Base-by-base conservation (phyloP, 2,329 filamentous ascomycete species). In the Colletotrichum paranaense region DNA sequence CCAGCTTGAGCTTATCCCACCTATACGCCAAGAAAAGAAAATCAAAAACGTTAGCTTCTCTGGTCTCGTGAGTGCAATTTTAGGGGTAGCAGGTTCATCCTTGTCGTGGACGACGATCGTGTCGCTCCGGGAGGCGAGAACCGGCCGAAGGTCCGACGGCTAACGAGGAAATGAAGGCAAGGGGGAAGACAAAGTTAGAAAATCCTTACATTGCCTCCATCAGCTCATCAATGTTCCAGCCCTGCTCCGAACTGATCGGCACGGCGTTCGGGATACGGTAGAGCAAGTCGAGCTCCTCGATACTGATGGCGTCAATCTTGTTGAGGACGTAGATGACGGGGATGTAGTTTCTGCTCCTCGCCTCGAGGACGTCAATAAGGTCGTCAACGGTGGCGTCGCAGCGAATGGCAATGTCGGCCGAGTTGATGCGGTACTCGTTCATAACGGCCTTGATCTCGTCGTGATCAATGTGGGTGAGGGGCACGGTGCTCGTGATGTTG, bases 281-380 rank as follows among this genome's bases (percentile, higher is more conserved):
- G 32, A 99, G 88, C 74, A 99, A 87, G 84, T 99, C 97, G 74
- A 99, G 89, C 84, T 99, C 97, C 84, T 99, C 96, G 78, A 99
- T 98, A 64, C 94, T 96, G 82, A 99, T 98, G 68, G 95, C 92
- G 84, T 99, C 97, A 78, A 99, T 99, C 88, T 99, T 99, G 90
- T 99, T 99, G 79, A 99, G 89, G 55, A 97, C 97, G 85, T 99
- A 99, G 67, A 99, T 94, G 76, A 98, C 97, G n/a, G 97, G 97
- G 76, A 99, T 98, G 82, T 99, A 99, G 82, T 94, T 95, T 84
- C 97, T 91, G 81, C 93, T 95, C 88, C 94, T 98, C 59, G 96
- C 96, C 84, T 99, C 97, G 58, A 99, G 90, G 24, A 99, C 86
- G 83, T 99, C 97, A 80, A 99, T 99, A 76, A 99, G 85, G 83